Evolutionary conservation across 192 early-diverging fungal genomes (phyloP).

Genomic region (Backusella morwellensis): DNA sequence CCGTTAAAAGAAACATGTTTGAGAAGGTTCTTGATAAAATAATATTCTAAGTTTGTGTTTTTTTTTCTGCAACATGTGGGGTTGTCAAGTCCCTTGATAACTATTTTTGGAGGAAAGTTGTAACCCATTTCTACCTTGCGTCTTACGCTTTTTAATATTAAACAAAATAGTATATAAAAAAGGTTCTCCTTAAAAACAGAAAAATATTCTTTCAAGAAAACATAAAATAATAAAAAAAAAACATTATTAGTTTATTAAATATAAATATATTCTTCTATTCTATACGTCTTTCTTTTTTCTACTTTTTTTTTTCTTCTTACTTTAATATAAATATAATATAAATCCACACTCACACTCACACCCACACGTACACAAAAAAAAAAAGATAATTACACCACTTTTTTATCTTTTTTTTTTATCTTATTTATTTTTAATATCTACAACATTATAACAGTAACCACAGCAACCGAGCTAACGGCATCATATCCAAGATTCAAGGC

Average conservation of each 20-base stretch:
- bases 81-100: background rate
- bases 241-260: background rate
- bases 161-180: background rate
- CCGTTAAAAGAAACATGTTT: constrained; percentile 1
- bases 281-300: background rate
- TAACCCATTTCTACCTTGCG: background rate
- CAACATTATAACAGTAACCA: background rate
- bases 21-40: background rate
- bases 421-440: background rate
- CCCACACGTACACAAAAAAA: no score
- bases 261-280: background rate
- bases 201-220: background rate
- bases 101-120: background rate
- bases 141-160: background rate
- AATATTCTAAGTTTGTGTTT: background rate
- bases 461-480: background rate
- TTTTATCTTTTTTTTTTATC: no score
- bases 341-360: no score
- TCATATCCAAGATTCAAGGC: background rate
- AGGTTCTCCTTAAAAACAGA: background rate
- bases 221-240: background rate
- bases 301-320: background rate
- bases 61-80: constrained; percentile 3
- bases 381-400: no score
- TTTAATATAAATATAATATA: no score